Conservation (phyloP, 78 protist species). For the Dictyostelium intermedium region DNA sequence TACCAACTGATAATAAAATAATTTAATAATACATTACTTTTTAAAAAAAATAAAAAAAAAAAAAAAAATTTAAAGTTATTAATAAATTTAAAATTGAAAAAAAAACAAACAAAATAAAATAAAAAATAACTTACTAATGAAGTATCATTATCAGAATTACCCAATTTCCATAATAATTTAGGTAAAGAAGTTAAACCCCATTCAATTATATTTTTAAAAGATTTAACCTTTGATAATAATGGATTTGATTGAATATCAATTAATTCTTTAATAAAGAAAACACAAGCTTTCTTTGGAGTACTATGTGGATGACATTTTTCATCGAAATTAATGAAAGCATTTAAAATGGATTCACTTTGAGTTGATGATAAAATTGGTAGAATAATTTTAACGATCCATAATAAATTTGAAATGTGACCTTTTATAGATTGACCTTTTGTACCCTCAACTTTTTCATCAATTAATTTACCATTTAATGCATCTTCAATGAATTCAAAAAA, state of each 20-base stretch:
- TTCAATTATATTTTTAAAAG: slow-evolving; percentile 50
- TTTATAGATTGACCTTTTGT: slow-evolving; percentile 27
- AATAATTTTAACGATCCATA: slow-evolving; percentile 23
- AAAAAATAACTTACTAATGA: neutral
- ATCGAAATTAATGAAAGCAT: slow-evolving; percentile 64
- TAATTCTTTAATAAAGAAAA: slow-evolving; percentile 49
- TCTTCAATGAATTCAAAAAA: slow-evolving; percentile 31
- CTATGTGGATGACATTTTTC: slow-evolving; percentile 50
- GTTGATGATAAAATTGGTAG: neutral
- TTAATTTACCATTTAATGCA: slow-evolving; percentile 18
- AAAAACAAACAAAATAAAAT: neutral
- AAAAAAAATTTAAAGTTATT: neutral
- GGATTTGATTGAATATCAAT: slow-evolving; percentile 33
- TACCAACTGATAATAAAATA: slow-evolving; percentile 48
- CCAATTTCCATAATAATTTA: slow-evolving; percentile 48
- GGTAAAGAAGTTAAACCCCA: slow-evolving; percentile 71
- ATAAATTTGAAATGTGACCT: neutral
- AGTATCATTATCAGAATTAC: slow-evolving; percentile 33
- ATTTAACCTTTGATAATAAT: slow-evolving; percentile 10
- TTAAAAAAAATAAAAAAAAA: neutral
- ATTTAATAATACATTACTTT: slow-evolving; percentile 22
- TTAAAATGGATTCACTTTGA: neutral
- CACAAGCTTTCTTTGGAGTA: slow-evolving; percentile 56
- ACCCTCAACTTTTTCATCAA: neutral
- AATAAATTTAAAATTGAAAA: neutral